Evolutionary conservation across 257 asterid species (phyloP), one percentile per base, ranked within the genome.

Genomic region (Asclepias syriaca): DNA sequence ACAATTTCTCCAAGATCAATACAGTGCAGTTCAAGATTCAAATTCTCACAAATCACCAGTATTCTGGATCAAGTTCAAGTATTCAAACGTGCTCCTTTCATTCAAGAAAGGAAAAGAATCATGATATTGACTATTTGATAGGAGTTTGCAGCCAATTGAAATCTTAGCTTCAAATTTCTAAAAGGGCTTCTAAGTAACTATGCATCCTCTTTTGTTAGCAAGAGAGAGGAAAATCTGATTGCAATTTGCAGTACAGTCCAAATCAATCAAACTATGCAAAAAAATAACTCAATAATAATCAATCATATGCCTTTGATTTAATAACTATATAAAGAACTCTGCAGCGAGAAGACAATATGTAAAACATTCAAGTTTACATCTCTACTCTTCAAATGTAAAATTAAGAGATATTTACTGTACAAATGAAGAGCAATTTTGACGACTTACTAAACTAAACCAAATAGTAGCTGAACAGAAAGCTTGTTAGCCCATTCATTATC

Each of bases 391-490:
- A 63, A 16, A 14, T 12, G n/a, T 37, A 16, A 64, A 37, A 37
- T 8, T 64, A 64, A 57, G 5, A 58, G 3, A 18, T 49, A 68
- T 75, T 48, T 32, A 68, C 69, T 48, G 22, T 15, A 39, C 43
- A 74, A 48, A 40, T 19, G n/a, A n/a, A 65, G 5, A 3, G 49
- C 3, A 14, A 19, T n/a, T 29, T 59, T 49, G 15, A 64, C 39
- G 29, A 56, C 72, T 61, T 58, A 68, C 78, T 58, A 75, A 68
- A n/a, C 24, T 48, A 49, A 37, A 18, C 46, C 54, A 27, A 46
- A 46, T 40, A 4, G 66, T 34, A 68, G 70, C 43, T 48, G 59
- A 49, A 40, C 22, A 34, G 27, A 21, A 57, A 29, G 51, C 24
- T 74, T 16, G 48, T 65, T 55, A 18, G 10, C 24, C 55, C 32